Evolutionary conservation across 2,329 filamentous ascomycete species (phyloP), one percentile per base, ranked within the genome.

Genomic region (Thelonectria olida): DNA sequence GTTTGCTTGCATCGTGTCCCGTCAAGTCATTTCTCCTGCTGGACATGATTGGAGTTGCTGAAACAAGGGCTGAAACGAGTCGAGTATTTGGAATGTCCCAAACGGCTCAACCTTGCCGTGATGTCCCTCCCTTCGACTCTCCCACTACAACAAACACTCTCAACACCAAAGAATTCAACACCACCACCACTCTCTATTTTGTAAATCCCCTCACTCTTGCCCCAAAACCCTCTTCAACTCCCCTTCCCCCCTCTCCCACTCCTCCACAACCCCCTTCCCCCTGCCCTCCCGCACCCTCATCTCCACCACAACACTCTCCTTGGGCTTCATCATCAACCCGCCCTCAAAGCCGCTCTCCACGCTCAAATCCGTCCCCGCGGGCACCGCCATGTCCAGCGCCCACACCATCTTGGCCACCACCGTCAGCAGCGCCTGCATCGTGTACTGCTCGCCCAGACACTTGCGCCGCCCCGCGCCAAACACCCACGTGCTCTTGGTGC

Each of bases 391-490:
- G 4, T 80, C 71, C 45, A 84, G 83, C 2, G 79, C 81, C 85
- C 84, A 87, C 0, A 86, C 62, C 10, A 81, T 45, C 58, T 80
- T 79, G 2, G 80, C 71, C 44, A 80, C 69, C 3, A 72, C 72
- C 2, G 79, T 49, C 51, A 80, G 70, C 27, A 85, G 65, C 27
- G 76, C 81, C 27, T 79, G 78, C 64, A 82, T 80, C 3, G 81
- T 81, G 19, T 85, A 78, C 49, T 84, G 78, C 13, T 82, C 79
- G 0, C 84, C 83, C 2, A 78, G 77, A 61, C 83, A 85, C 27
- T 81, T 76, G 7, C 83, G 75, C 7, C 83, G 75, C 0, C 83
- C 83, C 8, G 77, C 78, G 0, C 82, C 82, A 63, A 84, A 85
- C 1, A 73, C 73, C 67, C 81, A 85, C 51, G 67, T 67, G n/a